Base-by-base conservation (phyloP, 805 yeast species). In the Pichia occidentalis region DNA sequence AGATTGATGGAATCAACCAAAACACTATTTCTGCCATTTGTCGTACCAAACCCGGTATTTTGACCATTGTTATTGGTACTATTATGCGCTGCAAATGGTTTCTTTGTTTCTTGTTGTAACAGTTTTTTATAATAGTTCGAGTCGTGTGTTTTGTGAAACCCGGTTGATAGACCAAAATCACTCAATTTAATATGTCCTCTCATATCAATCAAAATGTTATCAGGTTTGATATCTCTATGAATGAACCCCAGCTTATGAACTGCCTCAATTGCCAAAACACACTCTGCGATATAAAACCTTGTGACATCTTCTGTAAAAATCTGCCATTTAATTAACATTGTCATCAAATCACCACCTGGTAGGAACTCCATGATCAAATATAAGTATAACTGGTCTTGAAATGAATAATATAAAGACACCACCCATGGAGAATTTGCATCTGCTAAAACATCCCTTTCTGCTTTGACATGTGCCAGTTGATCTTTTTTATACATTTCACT, bases 181-280 rank as follows among this genome's bases (percentile, higher is more conserved):
- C 77, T 71, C 25, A 76, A 61, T 49, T 74, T 75, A 46, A 75
- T 71, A 50, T 76, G 83, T n/a, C 83, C 83, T 27, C 77, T 61
- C 50, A 72, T 70, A 49, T 76, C 82, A 39, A 77, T 72, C 51
- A 76, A 65, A 39, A 76, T 90, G 54, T 92, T 92, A 67, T 92
- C 98, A 0, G 98, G 98, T 61, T 92, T 92, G 53, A 92, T 90
- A 60, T 92, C 98, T 63, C 98, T 75, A 62, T 92, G 98, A 54
- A 92, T 92, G 57, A 87, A 87, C 0, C 96, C 96, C 24, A 86
- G 68, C 58, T 84, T 85, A 63, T 87, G 97, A 49, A 87, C 80
- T 5, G 95, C 95, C 56, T 88, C 96, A 43, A 87, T 87, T 3
- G 96, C 96, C 53, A 88, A 69, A 9, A 87, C 95, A 69, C 95